Evolutionary conservation across 768 basidiomycete genomes (phyloP).

Genomic region (Rhodotorula taiwanensis): DNA sequence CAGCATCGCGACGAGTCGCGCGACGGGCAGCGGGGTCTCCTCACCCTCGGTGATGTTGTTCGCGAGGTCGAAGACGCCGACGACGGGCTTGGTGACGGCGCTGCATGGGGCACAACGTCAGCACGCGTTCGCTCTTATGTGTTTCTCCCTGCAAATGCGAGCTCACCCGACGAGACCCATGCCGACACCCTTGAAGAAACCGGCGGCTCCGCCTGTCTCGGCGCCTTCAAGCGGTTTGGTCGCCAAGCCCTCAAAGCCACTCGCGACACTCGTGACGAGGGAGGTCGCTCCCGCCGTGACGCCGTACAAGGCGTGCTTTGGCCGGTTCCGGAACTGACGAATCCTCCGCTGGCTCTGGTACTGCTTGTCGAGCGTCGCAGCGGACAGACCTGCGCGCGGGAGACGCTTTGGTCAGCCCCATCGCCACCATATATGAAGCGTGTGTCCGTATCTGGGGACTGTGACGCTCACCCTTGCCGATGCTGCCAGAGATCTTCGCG

Average conservation of each 20-base stretch:
- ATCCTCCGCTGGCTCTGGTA: slow-evolving; percentile 84
- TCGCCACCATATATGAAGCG: too few species aligned
- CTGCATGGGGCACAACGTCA: slow-evolving; percentile 46
- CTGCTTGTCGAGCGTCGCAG: slow-evolving; percentile 92
- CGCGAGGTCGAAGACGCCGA: slow-evolving; percentile 92
- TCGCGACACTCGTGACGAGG: slow-evolving; percentile 84
- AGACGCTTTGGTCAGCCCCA: slow-evolving; percentile 15
- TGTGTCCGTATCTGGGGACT: background rate
- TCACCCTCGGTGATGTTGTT: slow-evolving; percentile 80
- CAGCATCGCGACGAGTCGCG: background rate
- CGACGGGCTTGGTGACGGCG: slow-evolving; percentile 89
- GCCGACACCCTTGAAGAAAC: slow-evolving; percentile 96
- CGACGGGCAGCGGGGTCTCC: slow-evolving; percentile 48
- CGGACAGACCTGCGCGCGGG: slow-evolving; percentile 65
- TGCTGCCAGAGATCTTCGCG: slow-evolving; percentile 95
- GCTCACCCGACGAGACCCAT: slow-evolving; percentile 87
- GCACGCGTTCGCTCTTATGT: background rate
- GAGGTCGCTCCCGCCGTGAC: slow-evolving; percentile 91
- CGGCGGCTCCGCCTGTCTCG: slow-evolving; percentile 82
- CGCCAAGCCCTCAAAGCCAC: slow-evolving; percentile 94
- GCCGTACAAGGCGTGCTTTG: slow-evolving; percentile 98
- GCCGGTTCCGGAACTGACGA: slow-evolving; percentile 84
- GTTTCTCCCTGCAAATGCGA: background rate
- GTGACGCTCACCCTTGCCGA: slow-evolving; percentile 92
- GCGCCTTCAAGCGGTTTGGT: slow-evolving; percentile 97